A percentile compares a stretch with the other conserved stretches of the same genome.
These are phyloP conservation scores for Babesia ovata DNA, from an alignment of 169 alveolate species.

Conservation along the genomic window DNA sequence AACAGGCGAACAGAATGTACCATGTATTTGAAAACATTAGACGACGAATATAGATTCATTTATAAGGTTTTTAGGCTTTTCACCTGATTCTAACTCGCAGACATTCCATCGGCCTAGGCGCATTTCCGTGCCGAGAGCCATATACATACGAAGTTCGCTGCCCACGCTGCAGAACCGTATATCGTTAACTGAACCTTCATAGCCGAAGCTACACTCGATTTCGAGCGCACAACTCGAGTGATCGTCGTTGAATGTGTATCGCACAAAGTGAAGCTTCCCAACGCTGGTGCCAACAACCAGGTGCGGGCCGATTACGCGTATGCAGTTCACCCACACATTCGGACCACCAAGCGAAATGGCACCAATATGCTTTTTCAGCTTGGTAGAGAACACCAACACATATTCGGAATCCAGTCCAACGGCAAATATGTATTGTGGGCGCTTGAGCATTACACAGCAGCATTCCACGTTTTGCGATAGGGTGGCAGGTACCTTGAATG, in stretches of 20 bases:
- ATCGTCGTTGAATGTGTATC: constrained; percentile 14
- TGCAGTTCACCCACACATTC: constrained; percentile 44
- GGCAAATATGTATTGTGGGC: constrained; percentile 59
- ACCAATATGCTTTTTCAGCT: constrained; percentile 48
- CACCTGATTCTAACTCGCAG: not conserved
- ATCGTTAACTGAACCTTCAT: constrained; percentile 55
- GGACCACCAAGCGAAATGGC: constrained; percentile 25
- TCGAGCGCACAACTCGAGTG: constrained; percentile 29
- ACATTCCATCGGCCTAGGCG: constrained; percentile 62
- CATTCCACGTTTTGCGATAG: constrained; percentile 61
- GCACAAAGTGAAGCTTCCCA: constrained; percentile 45
- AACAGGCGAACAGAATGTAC: not conserved
- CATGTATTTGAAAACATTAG: not conserved
- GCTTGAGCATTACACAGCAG: constrained; percentile 38
- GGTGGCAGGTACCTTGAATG: constrained; percentile 51
- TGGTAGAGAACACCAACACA: constrained; percentile 43
- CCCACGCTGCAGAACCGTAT: constrained; percentile 1
- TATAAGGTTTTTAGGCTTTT: constrained; percentile 29
- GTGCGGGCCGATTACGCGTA: constrained; percentile 14
- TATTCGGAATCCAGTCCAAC: constrained; percentile 58
- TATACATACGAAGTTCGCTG: constrained; percentile 7
- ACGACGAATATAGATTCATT: constrained; percentile 16
- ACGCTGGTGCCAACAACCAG: constrained; percentile 49
- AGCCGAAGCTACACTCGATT: constrained; percentile 18
- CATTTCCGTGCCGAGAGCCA: constrained; percentile 60